A percentile compares a stretch with the other conserved stretches of the same genome.
Evolutionary conservation across 2,329 filamentous ascomycete genomes (phyloP).

Genomic region (Monilinia polystroma): DNA sequence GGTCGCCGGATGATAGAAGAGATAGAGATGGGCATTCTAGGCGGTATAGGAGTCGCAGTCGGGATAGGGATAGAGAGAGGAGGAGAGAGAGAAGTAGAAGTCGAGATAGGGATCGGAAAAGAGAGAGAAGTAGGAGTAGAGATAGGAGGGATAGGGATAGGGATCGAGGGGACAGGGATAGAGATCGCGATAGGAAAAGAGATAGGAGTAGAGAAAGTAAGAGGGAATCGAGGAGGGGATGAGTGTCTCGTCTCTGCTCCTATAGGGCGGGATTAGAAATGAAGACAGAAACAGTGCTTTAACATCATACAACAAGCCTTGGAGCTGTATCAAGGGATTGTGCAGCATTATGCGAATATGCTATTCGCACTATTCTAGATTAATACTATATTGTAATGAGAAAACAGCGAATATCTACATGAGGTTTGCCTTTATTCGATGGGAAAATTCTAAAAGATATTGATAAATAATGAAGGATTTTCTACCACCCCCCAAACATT

Average conservation of each 20-base stretch:
- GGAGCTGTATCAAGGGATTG: neutral
- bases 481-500: too few relatives aligned
- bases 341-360: neutral
- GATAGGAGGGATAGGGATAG: slow-evolving; percentile 2
- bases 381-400: neutral
- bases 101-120: slow-evolving; percentile 17
- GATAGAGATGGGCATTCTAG: slow-evolving; percentile 21
- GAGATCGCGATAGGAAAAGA: slow-evolving; percentile 31
- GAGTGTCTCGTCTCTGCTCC: slow-evolving; percentile 23
- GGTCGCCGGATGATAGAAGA: slow-evolving; percentile 22
- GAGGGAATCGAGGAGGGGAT: slow-evolving; percentile 30
- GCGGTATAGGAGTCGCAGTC: slow-evolving; percentile 28
- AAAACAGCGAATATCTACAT: neutral
- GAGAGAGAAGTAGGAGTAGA: slow-evolving; percentile 11
- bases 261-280: neutral
- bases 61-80: slow-evolving; percentile 26
- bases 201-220: slow-evolving; percentile 31
- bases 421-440: too few relatives aligned
- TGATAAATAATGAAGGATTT: too few relatives aligned
- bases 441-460: too few relatives aligned
- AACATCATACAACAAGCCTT: neutral
- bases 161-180: slow-evolving; percentile 15
- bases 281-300: neutral
- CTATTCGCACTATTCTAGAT: neutral
- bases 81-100: slow-evolving; percentile 24